Evolutionary conservation across 192 early-diverging fungal species (phyloP).

Genomic region (Backusella macrospora): DNA sequence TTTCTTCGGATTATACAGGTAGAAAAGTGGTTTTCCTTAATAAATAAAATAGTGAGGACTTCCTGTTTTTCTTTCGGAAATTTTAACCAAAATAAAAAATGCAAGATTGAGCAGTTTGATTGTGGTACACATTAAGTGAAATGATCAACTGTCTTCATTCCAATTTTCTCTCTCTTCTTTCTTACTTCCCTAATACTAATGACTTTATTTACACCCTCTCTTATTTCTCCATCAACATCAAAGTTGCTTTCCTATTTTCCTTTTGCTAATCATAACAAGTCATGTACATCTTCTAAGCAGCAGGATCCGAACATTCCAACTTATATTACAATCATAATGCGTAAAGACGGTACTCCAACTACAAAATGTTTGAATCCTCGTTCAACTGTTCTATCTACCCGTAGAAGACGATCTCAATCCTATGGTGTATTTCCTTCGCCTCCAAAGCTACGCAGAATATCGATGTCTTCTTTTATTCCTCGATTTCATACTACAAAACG

Average conservation of each 20-base stretch:
- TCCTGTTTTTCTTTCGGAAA: not conserved
- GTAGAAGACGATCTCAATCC: constrained; percentile 9
- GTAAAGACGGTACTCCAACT: constrained; percentile 27
- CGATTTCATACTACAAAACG: not conserved
- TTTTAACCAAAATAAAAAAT: constrained; percentile 2
- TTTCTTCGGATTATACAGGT: not conserved
- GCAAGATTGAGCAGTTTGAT: not conserved
- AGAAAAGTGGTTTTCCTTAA: not conserved
- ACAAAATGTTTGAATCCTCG: constrained; percentile 25
- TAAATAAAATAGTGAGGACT: not conserved
- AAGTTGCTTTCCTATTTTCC: constrained; percentile 22
- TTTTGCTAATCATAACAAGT: constrained; percentile 18
- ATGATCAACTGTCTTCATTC: constrained; percentile 4
- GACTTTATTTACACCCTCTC: constrained; percentile 15
- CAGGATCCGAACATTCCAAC: constrained; percentile 17
- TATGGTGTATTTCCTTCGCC: constrained; percentile 10
- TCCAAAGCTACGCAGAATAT: constrained; percentile 6
- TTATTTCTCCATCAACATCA: constrained; percentile 14
- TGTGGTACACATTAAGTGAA: not conserved
- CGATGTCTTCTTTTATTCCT: constrained; percentile 20
- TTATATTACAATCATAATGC: constrained; percentile 24
- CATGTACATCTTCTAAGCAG: not conserved
- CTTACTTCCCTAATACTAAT: not conserved
- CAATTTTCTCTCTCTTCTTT: not conserved
- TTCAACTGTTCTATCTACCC: not conserved